phyloP scores from a whole-genome alignment of 139 green algal genomes.

The Tetratostichococcus sp. region DNA sequence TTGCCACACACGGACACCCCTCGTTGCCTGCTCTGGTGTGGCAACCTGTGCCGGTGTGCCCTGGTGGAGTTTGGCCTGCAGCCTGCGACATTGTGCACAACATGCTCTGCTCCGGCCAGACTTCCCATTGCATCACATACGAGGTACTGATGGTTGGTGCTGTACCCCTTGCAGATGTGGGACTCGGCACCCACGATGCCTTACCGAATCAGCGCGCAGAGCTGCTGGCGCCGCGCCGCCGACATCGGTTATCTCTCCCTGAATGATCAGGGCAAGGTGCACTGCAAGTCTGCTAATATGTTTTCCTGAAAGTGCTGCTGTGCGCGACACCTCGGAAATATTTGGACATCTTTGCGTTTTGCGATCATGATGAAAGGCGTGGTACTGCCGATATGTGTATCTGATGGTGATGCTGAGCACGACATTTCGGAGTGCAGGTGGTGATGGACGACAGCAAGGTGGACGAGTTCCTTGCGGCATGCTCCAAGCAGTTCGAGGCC shows the following conservation, averaged over 20 bases:
- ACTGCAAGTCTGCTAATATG: neutral
- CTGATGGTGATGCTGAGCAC: neutral
- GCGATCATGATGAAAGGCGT: no score
- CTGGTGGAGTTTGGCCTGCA: no score
- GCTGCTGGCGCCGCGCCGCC: slow-evolving; percentile 1
- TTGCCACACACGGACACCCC: neutral
- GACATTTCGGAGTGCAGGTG: neutral
- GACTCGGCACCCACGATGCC: slow-evolving; percentile 1
- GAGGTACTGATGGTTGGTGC: no score
- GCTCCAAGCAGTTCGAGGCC: neutral
- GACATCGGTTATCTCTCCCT: slow-evolving; percentile 7
- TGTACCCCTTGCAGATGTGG: slow-evolving; percentile 6
- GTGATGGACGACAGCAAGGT: slow-evolving; percentile 13
- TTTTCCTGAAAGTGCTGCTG: neutral
- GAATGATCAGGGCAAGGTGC: neutral
- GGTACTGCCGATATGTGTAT: neutral
- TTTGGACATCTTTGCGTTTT: no score
- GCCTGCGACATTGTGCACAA: neutral
- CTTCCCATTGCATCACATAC: no score
- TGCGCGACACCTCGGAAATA: no score
- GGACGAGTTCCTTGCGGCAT: neutral
- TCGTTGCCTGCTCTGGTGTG: no score
- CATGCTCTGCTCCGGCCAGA: neutral
- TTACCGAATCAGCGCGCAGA: slow-evolving; percentile 1
- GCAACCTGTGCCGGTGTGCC: no score